phyloP scores from a whole-genome alignment of 148 eudicot species.

The Spergularia marina region DNA sequence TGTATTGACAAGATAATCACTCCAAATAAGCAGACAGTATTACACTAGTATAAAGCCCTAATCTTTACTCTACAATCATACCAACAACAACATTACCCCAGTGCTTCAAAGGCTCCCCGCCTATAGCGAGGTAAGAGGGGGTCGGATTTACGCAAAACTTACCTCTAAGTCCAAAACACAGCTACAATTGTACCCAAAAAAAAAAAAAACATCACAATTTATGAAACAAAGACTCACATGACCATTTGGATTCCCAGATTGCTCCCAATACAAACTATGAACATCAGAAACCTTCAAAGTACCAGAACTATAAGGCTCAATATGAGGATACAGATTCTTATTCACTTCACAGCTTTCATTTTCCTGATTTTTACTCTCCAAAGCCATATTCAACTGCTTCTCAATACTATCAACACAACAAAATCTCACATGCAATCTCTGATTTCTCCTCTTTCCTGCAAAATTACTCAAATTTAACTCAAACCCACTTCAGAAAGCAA shows the following conservation, averaged over 20 bases:
- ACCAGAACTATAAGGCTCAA: constrained; percentile 78
- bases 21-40: not conserved
- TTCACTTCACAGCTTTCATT: constrained; percentile 42
- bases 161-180: too few species aligned
- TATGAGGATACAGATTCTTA: constrained; percentile 52
- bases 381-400: constrained; percentile 33
- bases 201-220: not conserved
- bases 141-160: too few species aligned
- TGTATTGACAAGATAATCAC: not conserved
- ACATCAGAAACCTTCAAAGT: constrained; percentile 86
- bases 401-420: constrained; percentile 33
- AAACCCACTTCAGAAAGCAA: constrained; percentile 13
- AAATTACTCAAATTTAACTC: constrained; percentile 8
- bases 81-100: not conserved
- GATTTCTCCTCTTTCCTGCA: constrained; percentile 51
- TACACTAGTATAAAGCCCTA: too few species aligned
- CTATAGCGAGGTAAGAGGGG: not conserved
- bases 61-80: not conserved
- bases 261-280: constrained; percentile 89
- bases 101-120: too few species aligned
- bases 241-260: constrained; percentile 90
- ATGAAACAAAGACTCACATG: constrained; percentile 50
- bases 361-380: constrained; percentile 47
- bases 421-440: constrained; percentile 32
- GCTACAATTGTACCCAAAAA: too few species aligned